Percentiles rank a stretch among this genome's conserved stretches.
phyloP scores from a whole-genome alignment of 2,329 filamentous ascomycete genomes.

The Fusarium continuum region DNA sequence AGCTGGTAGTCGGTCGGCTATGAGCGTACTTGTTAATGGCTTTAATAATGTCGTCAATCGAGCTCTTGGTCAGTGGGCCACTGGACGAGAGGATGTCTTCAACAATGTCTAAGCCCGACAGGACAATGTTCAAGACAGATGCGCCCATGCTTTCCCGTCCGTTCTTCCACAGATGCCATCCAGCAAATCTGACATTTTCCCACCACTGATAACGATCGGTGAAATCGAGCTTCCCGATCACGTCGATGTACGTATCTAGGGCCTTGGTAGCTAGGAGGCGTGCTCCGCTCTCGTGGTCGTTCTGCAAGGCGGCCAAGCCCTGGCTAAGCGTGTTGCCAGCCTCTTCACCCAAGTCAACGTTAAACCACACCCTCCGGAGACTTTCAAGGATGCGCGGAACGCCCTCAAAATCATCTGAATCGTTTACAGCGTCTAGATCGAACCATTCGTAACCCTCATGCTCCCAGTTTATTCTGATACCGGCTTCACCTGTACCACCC shows the following conservation, averaged over 20 bases:
- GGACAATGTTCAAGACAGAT: constrained; percentile 61
- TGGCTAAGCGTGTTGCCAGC: constrained; percentile 57
- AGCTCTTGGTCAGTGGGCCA: not conserved
- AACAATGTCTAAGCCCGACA: constrained; percentile 56
- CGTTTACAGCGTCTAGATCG: constrained; percentile 59
- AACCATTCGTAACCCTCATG: constrained; percentile 68
- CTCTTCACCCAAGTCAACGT: constrained; percentile 57
- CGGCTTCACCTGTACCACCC: constrained; percentile 50
- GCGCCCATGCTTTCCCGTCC: constrained; percentile 73
- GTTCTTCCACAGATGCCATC: constrained; percentile 72
- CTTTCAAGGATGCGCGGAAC: constrained; percentile 68
- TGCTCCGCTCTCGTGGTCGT: constrained; percentile 68
- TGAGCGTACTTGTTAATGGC: constrained; percentile 26
- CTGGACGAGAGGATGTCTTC: constrained; percentile 43
- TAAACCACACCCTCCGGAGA: constrained; percentile 67
- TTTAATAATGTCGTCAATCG: constrained; percentile 33
- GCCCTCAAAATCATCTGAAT: constrained; percentile 57
- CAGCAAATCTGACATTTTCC: constrained; percentile 62
- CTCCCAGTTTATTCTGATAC: constrained; percentile 69
- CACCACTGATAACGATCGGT: constrained; percentile 58
- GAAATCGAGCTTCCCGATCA: constrained; percentile 51
- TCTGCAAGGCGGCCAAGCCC: constrained; percentile 59
- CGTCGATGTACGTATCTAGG: constrained; percentile 58
- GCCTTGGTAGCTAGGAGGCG: constrained; percentile 65
- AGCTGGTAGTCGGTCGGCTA: constrained; percentile 40